Evolutionary conservation across 1,284 basidiomycete species (phyloP).

Genomic region (Pyrrhoderma lamaoense): DNA sequence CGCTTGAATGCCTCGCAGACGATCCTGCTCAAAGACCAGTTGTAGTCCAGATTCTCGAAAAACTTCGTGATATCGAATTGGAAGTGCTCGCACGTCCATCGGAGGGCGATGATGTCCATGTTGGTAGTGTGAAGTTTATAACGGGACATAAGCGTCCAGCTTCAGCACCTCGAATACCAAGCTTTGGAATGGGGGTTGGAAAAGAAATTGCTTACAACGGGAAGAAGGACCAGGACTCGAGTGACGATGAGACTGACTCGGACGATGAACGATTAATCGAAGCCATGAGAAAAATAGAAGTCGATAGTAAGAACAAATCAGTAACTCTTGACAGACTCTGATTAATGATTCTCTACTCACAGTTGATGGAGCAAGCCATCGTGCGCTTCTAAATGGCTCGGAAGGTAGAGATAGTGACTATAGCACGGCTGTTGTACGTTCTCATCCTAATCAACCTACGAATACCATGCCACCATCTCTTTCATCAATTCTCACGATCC

Average conservation of each 20-base stretch:
- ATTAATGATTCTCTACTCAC: conserved; percentile 14
- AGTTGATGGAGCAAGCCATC: conserved; percentile 33
- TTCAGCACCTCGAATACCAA: conserved; percentile 69
- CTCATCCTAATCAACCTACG: conserved; percentile 33
- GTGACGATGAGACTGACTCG: conserved; percentile 41
- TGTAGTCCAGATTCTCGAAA: conserved; percentile 69
- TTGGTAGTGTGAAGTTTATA: conserved; percentile 82
- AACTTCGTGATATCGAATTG: conserved; percentile 72
- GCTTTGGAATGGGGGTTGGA: conserved; percentile 72
- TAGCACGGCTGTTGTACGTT: conserved; percentile 59
- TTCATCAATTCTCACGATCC: conserved; percentile 69
- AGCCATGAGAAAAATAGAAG: conserved; percentile 51
- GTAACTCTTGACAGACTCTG: conserved; percentile 31
- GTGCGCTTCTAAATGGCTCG: conserved; percentile 48
- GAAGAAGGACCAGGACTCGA: conserved; percentile 25
- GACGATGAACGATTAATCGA: conserved; percentile 69
- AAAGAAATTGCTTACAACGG: conserved; percentile 38
- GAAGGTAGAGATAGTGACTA: conserved; percentile 41
- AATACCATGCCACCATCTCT: conserved; percentile 46
- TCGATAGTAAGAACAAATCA: conserved; percentile 45
- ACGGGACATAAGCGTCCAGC: conserved; percentile 52
- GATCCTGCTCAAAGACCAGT: conserved; percentile 67
- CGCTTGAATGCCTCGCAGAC: conserved; percentile 71
- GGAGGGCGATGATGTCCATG: conserved; percentile 63
- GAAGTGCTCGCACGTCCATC: conserved; percentile 66